These are phyloP conservation scores for Lachnellula willkommii DNA, from an alignment of 2,329 filamentous ascomycete genomes.

Conservation along the genomic window DNA sequence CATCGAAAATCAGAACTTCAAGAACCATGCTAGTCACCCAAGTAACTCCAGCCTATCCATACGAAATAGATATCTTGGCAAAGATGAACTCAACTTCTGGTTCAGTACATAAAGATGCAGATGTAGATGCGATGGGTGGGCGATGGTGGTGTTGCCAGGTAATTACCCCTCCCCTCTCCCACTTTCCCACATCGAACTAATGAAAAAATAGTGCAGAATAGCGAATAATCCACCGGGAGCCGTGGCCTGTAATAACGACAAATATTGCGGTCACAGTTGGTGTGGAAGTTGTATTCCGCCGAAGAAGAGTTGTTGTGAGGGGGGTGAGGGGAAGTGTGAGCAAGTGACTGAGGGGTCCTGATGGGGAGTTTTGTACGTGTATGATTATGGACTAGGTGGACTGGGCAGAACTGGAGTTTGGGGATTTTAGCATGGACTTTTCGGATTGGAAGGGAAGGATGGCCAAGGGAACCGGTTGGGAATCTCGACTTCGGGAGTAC, in stretches of 20 bases:
- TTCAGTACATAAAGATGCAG: not conserved
- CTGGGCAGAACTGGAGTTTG: not conserved
- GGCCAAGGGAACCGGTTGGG: too few relatives aligned
- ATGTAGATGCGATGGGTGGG: too few relatives aligned
- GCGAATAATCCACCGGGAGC: not conserved
- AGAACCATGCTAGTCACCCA: too few relatives aligned
- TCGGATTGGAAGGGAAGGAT: too few relatives aligned
- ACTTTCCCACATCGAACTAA: not conserved
- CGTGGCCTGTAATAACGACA: not conserved
- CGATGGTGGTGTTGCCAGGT: not conserved
- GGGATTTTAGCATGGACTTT: not conserved
- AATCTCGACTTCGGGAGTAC: not conserved
- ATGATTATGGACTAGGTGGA: not conserved
- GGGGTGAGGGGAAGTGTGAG: not conserved
- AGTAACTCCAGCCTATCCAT: too few relatives aligned
- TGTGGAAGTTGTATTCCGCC: not conserved
- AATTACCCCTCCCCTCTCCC: not conserved
- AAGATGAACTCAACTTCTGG: not conserved
- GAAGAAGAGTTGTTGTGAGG: not conserved
- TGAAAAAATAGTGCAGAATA: not conserved
- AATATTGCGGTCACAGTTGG: not conserved
- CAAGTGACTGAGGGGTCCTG: not conserved
- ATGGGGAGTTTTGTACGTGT: not conserved
- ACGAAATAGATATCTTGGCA: not conserved
- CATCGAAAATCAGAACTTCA: too few relatives aligned